Evolutionary conservation across 148 eudicot genomes (phyloP), one percentile per base, ranked within the genome.

Genomic region (Persicaria tinctoria): DNA sequence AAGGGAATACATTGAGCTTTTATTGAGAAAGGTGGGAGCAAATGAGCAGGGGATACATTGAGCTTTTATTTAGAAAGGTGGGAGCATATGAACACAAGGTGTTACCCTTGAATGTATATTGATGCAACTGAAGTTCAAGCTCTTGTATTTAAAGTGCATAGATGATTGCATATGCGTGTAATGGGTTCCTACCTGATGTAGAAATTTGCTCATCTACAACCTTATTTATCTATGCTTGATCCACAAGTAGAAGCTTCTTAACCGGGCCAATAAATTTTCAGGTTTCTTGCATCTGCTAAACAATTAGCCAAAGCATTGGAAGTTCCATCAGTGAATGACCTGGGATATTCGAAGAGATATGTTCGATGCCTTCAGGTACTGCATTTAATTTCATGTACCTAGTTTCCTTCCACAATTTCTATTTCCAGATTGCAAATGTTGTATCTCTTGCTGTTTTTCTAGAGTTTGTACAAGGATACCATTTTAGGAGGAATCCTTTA

Each of bases 271-370:
- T 64, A 38, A n/a, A 81, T 78, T 72, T 76, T 63, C 85, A 91
- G 92, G 89, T 88, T 88, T 82, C 86, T 89, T 75, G 82, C 90
- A n/a, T 88, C 92, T 54, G 93, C 92, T 73, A 86, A 86, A 69
- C 91, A 86, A 69, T 55, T 93, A 85, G 90, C 93, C 20, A 93
- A 93, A 86, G 85, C 93, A 7, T 73, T 93, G 87, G 96, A 93
- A 83, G 91, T 86, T 53, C 96, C 97, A 11, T 84, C 90, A 74
- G 94, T 92, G 23, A 92, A 92, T 82, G 97, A 93, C 83, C 76
- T 95, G 76, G 98, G 98, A 72, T 95, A 95, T 78, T 86, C 98
- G 8, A 95, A 92, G 84, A 85, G 98, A 95, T 95, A 92, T 57
- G 96, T 95, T 14, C 90, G 98, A 20, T 95, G 98, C 78, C 96